Evolutionary conservation across 306 rosid genomes (phyloP), one percentile per base, ranked within the genome.

Genomic region (Casuarina glauca): DNA sequence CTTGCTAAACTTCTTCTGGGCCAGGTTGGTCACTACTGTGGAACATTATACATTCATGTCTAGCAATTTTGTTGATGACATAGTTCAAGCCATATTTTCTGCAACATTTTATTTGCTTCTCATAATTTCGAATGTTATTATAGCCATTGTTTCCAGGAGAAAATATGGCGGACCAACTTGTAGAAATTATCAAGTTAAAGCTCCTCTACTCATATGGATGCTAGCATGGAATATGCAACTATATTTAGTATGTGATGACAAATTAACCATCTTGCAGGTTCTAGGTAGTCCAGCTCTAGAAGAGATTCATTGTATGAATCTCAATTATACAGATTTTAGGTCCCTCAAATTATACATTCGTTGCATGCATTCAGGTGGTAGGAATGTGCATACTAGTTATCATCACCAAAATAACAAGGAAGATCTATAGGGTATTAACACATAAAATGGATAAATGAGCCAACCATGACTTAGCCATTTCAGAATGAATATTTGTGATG

Each of bases 281-380:
- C 99, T 95, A 73, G 99, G 97, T 75, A 95, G 96, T 63, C 99
- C 99, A 62, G 93, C 99, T 69, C 90, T 97, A 80, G 99, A 95
- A 86, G 99, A 95, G 86, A 95, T 95, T 54, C 91, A 96, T 15
- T 95, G 99, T 86, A 95, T 95, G 99, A 95, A 95, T 80, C 97
- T 97, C 11, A 88, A 86, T 74, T 95, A 95, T 26, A 26, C 32
- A 26, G 32, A 26, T 26, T 26, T 26, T 26, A 26, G 32, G 32
- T 26, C 32, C 32, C 32, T 26, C 32, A 26, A 26, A 26, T 26
- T 26, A 26, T 26, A 26, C 32, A 26, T 26, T 26, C 32, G 32
- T 26, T 26, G 32, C 32, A 26, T 26, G 32, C 32, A 26, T 26
- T 26, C 32, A 26, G 32, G 32, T 26, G 32, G 32, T 26, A 26